Percentiles rank a stretch among this genome's conserved stretches.
These are phyloP conservation scores for Bryoerythrophyllum caledonicum DNA, from an alignment of 225 moss, liverwort and hornwort genomes.

Conservation along the genomic window DNA sequence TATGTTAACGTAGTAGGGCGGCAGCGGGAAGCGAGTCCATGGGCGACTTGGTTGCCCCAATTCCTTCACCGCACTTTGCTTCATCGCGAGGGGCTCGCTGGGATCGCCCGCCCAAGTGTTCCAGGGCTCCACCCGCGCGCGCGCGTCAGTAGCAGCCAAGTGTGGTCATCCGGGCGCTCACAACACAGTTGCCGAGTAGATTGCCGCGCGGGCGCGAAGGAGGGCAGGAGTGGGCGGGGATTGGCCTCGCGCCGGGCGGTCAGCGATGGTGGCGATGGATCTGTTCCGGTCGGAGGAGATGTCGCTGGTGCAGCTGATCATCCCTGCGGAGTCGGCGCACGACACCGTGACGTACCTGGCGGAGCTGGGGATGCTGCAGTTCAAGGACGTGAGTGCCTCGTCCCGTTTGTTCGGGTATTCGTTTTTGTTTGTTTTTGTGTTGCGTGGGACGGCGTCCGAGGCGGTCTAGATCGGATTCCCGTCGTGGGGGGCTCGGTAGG, in stretches of 20 bases:
- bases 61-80: neutral
- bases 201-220: neutral
- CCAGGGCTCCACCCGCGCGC: neutral
- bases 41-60: neutral
- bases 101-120: neutral
- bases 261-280: conserved; percentile 83
- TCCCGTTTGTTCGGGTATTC: neutral
- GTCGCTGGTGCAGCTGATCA: conserved; percentile 92
- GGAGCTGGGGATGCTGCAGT: conserved; percentile 91
- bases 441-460: neutral
- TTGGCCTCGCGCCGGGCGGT: conserved; percentile 14
- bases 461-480: neutral
- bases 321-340: conserved; percentile 95
- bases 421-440: neutral
- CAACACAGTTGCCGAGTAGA: neutral
- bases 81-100: neutral
- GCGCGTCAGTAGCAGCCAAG: neutral
- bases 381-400: conserved; percentile 74
- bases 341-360: conserved; percentile 90
- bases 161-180: neutral
- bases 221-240: neutral
- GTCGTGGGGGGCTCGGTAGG: neutral
- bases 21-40: neutral
- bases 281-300: conserved; percentile 97
- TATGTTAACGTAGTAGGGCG: neutral